These are phyloP conservation scores for Trichoderma sp. DNA, from an alignment of 2,329 filamentous ascomycete genomes.

Conservation along the genomic window DNA sequence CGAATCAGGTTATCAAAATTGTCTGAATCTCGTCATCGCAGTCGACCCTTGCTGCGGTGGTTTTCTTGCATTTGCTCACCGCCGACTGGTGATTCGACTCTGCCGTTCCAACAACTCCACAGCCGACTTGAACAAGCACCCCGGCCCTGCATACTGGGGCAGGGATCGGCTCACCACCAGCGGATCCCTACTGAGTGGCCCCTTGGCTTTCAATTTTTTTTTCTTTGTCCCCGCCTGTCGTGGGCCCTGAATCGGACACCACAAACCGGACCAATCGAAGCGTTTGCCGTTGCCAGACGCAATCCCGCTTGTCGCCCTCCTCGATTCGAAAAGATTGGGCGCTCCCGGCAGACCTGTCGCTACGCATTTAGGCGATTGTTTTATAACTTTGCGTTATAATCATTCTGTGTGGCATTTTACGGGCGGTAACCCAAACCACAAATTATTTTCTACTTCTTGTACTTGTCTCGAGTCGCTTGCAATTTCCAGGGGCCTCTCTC, in stretches of 20 bases:
- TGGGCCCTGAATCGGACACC: slow-evolving; percentile 17
- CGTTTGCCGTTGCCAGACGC: slow-evolving; percentile 12
- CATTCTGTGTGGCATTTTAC: background rate
- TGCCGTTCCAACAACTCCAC: background rate
- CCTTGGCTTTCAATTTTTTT: slow-evolving; percentile 2
- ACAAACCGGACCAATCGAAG: slow-evolving; percentile 10
- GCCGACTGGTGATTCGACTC: slow-evolving; percentile 17
- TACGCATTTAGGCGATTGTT: background rate
- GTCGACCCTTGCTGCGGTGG: slow-evolving; percentile 2
- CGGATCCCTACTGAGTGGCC: slow-evolving; percentile 6
- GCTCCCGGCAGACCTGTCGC: slow-evolving; percentile 1
- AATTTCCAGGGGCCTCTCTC: background rate
- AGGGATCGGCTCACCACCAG: slow-evolving; percentile 13
- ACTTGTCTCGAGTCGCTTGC: background rate
- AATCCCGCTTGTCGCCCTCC: slow-evolving; percentile 19
- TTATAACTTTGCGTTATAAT: slow-evolving; percentile 13
- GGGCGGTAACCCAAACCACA: slow-evolving; percentile 15
- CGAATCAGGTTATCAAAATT: slow-evolving; percentile 6
- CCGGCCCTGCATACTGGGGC: background rate
- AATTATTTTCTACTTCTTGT: background rate
- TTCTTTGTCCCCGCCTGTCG: slow-evolving; percentile 12
- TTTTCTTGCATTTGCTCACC: slow-evolving; percentile 5
- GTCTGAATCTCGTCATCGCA: slow-evolving; percentile 16
- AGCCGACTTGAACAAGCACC: background rate
- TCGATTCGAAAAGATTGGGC: slow-evolving; percentile 13